Base-by-base conservation (phyloP, 345 rosid species). In the Garcia nutans region DNA sequence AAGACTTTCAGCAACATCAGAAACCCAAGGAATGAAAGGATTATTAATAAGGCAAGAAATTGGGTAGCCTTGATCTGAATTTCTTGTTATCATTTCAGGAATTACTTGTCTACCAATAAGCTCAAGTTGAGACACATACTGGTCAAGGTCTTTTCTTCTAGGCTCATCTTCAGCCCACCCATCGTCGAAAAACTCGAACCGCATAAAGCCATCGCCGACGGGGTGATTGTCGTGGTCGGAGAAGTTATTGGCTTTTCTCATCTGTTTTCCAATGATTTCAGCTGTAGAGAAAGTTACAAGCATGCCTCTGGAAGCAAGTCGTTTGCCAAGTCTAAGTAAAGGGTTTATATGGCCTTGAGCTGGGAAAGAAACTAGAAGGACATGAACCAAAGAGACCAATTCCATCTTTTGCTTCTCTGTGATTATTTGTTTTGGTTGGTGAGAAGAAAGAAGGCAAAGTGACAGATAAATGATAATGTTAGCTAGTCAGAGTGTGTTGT, bases 291-390 rank as follows among this genome's bases (percentile, higher is more conserved):
- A 88, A 70, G 98, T 91, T 68, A 94, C 85, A 55, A 89, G 90
- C 74, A 91, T 76, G 65, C 97, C 97, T 76, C 80, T 88, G n/a
- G 94, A 90, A 23, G 98, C 94, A 19, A 94, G 84, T 63, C 83
- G 88, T 83, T 88, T 89, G 56, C 92, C 97, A 5, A 94, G 93
- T 59, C 96, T 79, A 17, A 94, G 92, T 33, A 92, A 87, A 10
- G 98, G 96, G 77, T 88, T 94, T 1, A 92, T 87, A 52, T 94
- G 97, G 65, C 97, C 98, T 78, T 94, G 97, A 17, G 87, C 98
- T 0, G 92, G 90, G 84, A 92, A 93, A 0, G 97, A 90, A 54
- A 94, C 88, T 1, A 94, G 85, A 74, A 94, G 71, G 8, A 94
- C 87, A 78, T 94, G 97, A 75, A 85, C 82, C 37, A 74, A 84